Percentiles rank a stretch among this genome's conserved stretches.
Evolutionary conservation across 805 yeast genomes (phyloP).

Genomic region (Teunomyces panamensis): DNA sequence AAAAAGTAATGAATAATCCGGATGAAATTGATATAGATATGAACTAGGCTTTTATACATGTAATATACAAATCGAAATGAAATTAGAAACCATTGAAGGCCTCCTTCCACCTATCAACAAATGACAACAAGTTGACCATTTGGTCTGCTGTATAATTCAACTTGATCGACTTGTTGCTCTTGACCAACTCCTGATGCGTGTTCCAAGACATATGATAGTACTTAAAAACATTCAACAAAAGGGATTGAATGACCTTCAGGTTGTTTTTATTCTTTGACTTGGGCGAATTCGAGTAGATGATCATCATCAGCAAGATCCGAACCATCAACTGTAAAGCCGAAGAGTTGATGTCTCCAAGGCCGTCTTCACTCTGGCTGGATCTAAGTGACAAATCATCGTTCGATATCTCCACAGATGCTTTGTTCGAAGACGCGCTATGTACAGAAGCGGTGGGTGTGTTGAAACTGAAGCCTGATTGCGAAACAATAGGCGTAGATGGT

Average conservation of each 20-base stretch:
- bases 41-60: constrained; percentile 15
- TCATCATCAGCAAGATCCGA: constrained; percentile 32
- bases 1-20: constrained; percentile 35
- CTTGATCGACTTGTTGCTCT: constrained; percentile 33
- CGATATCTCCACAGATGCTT: background rate
- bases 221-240: constrained; percentile 30
- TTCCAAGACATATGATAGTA: constrained; percentile 45
- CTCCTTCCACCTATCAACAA: constrained; percentile 38
- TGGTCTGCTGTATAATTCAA: constrained; percentile 35
- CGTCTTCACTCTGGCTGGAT: constrained; percentile 6
- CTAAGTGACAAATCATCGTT: constrained; percentile 5
- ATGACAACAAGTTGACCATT: constrained; percentile 31
- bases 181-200: constrained; percentile 30
- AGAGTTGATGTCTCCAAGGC: constrained; percentile 15
- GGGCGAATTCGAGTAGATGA: constrained; percentile 31
- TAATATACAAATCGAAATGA: background rate
- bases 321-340: constrained; percentile 30
- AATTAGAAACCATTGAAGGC: constrained; percentile 23
- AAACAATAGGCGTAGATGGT: constrained; percentile 38
- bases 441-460: constrained; percentile 5
- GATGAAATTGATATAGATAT: constrained; percentile 62
- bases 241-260: constrained; percentile 29
- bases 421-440: background rate
- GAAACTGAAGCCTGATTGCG: background rate
- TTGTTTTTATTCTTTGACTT: constrained; percentile 29